phyloP scores from a whole-genome alignment of 257 asterid genomes.

The Capsicum pubescens region DNA sequence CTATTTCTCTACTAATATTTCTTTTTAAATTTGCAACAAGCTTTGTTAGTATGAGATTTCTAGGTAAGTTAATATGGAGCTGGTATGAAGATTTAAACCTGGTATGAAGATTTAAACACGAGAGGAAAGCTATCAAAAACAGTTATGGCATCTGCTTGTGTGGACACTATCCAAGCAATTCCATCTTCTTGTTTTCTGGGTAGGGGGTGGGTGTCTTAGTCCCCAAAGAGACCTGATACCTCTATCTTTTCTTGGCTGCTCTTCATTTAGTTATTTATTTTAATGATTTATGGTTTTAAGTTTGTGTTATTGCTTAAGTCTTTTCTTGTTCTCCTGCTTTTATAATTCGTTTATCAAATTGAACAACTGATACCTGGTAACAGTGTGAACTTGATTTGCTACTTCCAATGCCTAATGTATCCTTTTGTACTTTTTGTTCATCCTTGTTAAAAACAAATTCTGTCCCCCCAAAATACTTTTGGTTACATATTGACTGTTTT shows the following conservation, averaged over 20 bases:
- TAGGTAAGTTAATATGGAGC: too few relatives aligned
- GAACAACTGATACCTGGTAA: background rate
- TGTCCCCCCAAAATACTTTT: background rate
- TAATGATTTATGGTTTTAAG: background rate
- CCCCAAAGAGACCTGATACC: background rate
- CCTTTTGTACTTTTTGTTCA: background rate
- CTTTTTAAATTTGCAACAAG: background rate
- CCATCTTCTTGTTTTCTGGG: slow-evolving; percentile 13
- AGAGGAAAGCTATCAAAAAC: background rate
- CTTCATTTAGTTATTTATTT: background rate
- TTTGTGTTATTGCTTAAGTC: background rate
- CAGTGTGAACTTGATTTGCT: background rate
- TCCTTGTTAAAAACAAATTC: slow-evolving; percentile 5
- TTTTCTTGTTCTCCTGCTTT: slow-evolving; percentile 11
- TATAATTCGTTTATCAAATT: background rate
- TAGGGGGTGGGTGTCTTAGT: background rate
- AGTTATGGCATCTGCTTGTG: background rate
- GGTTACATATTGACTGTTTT: slow-evolving; percentile 1
- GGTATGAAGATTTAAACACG: background rate
- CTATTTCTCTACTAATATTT: background rate
- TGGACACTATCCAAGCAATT: slow-evolving; percentile 14
- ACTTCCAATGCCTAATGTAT: background rate
- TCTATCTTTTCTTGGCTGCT: background rate
- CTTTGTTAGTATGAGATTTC: too few relatives aligned
- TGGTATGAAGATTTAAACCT: background rate